These are phyloP conservation scores for Citrus reticulata DNA, from an alignment of 345 rosid genomes.

Conservation along the genomic window DNA sequence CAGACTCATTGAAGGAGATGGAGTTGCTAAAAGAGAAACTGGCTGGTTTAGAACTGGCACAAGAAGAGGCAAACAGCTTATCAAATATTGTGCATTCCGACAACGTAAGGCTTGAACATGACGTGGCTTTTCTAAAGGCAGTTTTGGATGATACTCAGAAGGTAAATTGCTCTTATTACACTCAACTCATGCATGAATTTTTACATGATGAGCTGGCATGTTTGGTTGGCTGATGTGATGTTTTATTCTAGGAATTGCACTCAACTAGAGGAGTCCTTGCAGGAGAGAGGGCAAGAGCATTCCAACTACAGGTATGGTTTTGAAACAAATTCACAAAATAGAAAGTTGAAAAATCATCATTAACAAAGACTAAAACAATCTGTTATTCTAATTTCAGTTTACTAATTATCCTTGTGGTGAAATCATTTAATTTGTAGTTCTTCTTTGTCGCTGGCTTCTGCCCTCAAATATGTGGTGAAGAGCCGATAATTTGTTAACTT, in stretches of 20 bases:
- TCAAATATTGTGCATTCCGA: slow-evolving; percentile 89
- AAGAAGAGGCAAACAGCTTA: slow-evolving; percentile 83
- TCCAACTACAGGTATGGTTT: slow-evolving; percentile 74
- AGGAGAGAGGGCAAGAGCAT: slow-evolving; percentile 94
- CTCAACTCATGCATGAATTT: neutral
- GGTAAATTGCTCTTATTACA: slow-evolving; percentile 32
- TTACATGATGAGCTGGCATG: neutral
- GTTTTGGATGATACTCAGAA: slow-evolving; percentile 92
- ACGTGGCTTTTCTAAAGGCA: slow-evolving; percentile 93
- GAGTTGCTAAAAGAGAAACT: slow-evolving; percentile 89
- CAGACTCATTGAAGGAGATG: slow-evolving; percentile 65
- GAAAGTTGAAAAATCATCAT: neutral
- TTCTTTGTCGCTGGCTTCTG: neutral
- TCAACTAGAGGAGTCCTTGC: slow-evolving; percentile 94
- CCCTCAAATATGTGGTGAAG: neutral
- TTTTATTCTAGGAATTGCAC: slow-evolving; percentile 64
- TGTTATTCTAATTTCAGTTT: neutral
- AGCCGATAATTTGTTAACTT: neutral
- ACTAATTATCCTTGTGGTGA: neutral
- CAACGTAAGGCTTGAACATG: slow-evolving; percentile 97
- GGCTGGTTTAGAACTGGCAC: slow-evolving; percentile 65
- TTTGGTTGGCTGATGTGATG: slow-evolving; percentile 12
- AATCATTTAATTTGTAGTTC: neutral
- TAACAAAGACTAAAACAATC: neutral
- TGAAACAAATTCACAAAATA: slow-evolving; percentile 1